A percentile compares a stretch with the other conserved stretches of the same genome.
Evolutionary conservation across 2,329 filamentous ascomycete species (phyloP).

Genomic region (Chaetoscypha palmicola): DNA sequence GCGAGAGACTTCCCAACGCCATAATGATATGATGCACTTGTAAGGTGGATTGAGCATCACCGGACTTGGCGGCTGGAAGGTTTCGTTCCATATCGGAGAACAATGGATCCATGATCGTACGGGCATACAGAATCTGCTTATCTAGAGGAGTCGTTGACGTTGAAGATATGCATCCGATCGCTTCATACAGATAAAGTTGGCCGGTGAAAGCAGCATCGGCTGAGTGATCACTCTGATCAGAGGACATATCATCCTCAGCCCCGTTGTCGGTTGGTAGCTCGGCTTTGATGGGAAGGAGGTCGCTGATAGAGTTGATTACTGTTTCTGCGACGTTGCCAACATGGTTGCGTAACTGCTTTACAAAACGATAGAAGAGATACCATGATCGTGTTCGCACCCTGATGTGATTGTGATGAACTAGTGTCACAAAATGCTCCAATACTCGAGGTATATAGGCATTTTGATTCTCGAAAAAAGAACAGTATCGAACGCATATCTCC

Average conservation of each 20-base stretch:
- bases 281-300: slow-evolving; percentile 84
- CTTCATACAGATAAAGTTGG: slow-evolving; percentile 90
- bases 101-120: slow-evolving; percentile 81
- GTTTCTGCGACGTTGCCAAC: slow-evolving; percentile 86
- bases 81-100: slow-evolving; percentile 84
- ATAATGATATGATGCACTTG: slow-evolving; percentile 97
- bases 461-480: slow-evolving; percentile 83
- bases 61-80: slow-evolving; percentile 66
- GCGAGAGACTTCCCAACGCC: slow-evolving; percentile 85
- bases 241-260: slow-evolving; percentile 87
- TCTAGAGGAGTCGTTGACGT: slow-evolving; percentile 68
- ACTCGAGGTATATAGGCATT: slow-evolving; percentile 75
- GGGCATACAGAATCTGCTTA: slow-evolving; percentile 80
- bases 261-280: slow-evolving; percentile 72
- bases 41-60: slow-evolving; percentile 73
- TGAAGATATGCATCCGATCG: slow-evolving; percentile 87
- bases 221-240: slow-evolving; percentile 82
- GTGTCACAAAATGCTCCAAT: slow-evolving; percentile 81
- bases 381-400: slow-evolving; percentile 87
- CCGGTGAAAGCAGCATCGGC: slow-evolving; percentile 86
- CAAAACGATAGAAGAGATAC: slow-evolving; percentile 92
- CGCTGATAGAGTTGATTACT: slow-evolving; percentile 82
- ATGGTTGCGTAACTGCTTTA: slow-evolving; percentile 77
- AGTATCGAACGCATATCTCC: slow-evolving; percentile 96
- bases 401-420: slow-evolving; percentile 81